Evolutionary conservation across 352 stramenopile genomes (phyloP).

Genomic region (Phytophthora tubulina): DNA sequence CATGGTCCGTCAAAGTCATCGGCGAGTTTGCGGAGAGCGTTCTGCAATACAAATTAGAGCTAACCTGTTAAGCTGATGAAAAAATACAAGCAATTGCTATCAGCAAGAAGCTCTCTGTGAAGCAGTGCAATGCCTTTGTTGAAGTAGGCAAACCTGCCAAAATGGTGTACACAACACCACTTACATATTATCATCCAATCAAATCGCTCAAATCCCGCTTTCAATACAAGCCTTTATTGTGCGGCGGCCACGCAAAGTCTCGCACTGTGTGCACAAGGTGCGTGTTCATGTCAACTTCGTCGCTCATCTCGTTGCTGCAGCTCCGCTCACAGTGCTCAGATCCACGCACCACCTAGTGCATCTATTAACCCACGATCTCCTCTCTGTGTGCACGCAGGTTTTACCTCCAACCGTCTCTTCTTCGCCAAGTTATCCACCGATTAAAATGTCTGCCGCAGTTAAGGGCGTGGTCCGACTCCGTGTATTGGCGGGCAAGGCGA

Average conservation of each 20-base stretch:
- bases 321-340: neutral
- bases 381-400: conserved; percentile 18
- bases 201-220: neutral
- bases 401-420: conserved; percentile 2
- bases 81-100: neutral
- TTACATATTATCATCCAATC: conserved; percentile 17
- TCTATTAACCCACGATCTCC: conserved; percentile 22
- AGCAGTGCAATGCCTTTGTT: neutral
- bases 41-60: conserved; percentile 25
- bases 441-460: conserved; percentile 56
- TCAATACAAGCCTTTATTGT: conserved; percentile 33
- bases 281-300: conserved; percentile 1
- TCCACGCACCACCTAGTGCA: neutral
- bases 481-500: conserved; percentile 86
- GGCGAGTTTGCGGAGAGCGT: conserved; percentile 51
- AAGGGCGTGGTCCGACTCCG: conserved; percentile 90
- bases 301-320: conserved; percentile 11
- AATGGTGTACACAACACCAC: no score
- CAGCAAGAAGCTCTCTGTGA: no score
- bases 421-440: conserved; percentile 16
- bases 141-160: neutral
- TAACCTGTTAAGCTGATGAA: neutral
- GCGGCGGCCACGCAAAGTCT: conserved; percentile 43
- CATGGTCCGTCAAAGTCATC: conserved; percentile 53
- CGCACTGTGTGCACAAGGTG: conserved; percentile 18